phyloP scores from a whole-genome alignment of 2,329 filamentous ascomycete species.

The Grosmannia clavigera region DNA sequence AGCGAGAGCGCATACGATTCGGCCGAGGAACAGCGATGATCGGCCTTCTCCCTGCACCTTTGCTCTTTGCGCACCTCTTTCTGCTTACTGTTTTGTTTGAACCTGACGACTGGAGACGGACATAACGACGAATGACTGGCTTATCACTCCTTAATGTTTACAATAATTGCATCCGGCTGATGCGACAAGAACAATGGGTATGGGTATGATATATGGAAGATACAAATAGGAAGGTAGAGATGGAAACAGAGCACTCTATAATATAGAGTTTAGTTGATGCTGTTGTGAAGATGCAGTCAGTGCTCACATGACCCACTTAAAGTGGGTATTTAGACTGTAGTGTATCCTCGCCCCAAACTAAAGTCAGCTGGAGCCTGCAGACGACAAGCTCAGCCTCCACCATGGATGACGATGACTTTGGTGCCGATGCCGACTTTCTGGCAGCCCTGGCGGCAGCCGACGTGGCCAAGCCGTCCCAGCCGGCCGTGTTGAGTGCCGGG shows the following conservation, averaged over 20 bases:
- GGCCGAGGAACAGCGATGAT: conserved; percentile 10
- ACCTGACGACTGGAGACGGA: background rate
- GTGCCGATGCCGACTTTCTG: conserved; percentile 43
- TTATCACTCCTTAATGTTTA: background rate
- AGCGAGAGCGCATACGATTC: conserved; percentile 24
- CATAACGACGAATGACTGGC: background rate
- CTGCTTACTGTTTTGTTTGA: background rate
- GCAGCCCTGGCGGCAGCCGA: conserved; percentile 42
- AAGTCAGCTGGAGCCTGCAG: background rate
- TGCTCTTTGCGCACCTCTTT: background rate
- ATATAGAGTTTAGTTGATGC: too few species aligned
- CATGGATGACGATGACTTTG: conserved; percentile 39
- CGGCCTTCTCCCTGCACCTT: background rate
- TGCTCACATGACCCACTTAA: background rate
- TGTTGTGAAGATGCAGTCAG: too few species aligned
- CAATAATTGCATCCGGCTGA: background rate
- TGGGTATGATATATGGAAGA: background rate
- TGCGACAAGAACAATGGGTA: background rate
- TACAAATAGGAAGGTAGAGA: background rate
- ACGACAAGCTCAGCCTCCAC: background rate
- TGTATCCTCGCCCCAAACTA: background rate
- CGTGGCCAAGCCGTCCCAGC: conserved; percentile 6
- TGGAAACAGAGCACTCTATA: background rate
- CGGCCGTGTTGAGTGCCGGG: background rate
- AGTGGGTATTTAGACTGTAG: background rate